These are phyloP conservation scores for Arabis alpina DNA, from an alignment of 345 rosid genomes.

Conservation along the genomic window DNA sequence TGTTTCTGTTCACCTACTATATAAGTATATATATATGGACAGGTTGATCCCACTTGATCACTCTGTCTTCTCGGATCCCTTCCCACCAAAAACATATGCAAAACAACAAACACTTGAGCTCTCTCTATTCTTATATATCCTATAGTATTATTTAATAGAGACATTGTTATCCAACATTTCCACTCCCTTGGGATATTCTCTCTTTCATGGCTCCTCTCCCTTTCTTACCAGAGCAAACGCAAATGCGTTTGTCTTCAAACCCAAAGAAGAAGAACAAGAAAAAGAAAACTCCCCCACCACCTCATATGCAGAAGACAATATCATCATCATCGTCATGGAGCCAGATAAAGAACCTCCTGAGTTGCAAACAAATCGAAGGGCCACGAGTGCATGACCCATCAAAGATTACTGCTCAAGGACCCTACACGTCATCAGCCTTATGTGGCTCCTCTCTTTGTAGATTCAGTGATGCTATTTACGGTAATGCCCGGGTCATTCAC, in stretches of 20 bases:
- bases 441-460: conserved; percentile 48
- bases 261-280: conserved; percentile 38
- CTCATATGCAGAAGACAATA: conserved; percentile 40
- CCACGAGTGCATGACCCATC: conserved; percentile 76
- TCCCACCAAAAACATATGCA: conserved; percentile 40
- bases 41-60: conserved; percentile 29
- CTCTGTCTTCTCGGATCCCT: conserved; percentile 35
- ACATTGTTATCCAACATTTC: conserved; percentile 19
- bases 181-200: conserved; percentile 22
- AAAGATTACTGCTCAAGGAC: conserved; percentile 1
- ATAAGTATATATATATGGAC: conserved; percentile 4
- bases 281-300: conserved; percentile 28
- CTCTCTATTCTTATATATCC: conserved; percentile 22
- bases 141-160: too few relatives aligned
- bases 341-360: conserved; percentile 86
- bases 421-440: conserved; percentile 49
- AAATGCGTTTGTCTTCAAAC: conserved; percentile 38
- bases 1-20: not conserved
- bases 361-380: conserved; percentile 83
- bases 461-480: conserved; percentile 40
- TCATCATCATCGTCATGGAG: conserved; percentile 66
- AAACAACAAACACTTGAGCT: conserved; percentile 37
- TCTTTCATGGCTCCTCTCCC: conserved; percentile 70
- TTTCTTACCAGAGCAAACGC: conserved; percentile 51
- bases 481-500: conserved; percentile 42